Conservation (phyloP, 352 stramenopile genomes). For the Saprolegnia diclina region DNA sequence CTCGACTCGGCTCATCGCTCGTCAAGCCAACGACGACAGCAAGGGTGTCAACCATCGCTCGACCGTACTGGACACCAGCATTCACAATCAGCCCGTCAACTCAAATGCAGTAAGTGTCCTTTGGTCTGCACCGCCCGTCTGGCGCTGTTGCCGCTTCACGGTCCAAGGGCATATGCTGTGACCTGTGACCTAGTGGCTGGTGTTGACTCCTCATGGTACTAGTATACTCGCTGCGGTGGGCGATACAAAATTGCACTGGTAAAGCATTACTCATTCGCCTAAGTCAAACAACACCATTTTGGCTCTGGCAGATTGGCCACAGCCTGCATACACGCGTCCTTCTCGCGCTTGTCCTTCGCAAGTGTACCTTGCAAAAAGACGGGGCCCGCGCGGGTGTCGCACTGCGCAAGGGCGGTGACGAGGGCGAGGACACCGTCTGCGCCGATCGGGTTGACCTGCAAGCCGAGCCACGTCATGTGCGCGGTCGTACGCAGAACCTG, state of each 20-base stretch:
- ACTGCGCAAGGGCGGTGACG: background rate
- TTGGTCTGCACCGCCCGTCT: too few species aligned
- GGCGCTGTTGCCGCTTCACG: too few species aligned
- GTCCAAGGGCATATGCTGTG: too few species aligned
- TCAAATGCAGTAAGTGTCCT: too few species aligned
- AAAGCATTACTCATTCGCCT: background rate
- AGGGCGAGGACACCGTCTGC: background rate
- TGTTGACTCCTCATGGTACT: too few species aligned
- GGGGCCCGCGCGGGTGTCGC: background rate
- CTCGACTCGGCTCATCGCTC: too few species aligned
- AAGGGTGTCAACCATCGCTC: too few species aligned
- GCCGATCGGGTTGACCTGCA: background rate
- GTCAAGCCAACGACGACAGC: too few species aligned
- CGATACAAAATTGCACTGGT: background rate
- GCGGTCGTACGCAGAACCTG: background rate
- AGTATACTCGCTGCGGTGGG: background rate
- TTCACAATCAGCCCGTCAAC: too few species aligned
- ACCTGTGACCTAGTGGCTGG: too few species aligned
- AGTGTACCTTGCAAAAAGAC: background rate
- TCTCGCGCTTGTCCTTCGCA: background rate
- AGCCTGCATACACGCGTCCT: background rate
- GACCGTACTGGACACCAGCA: too few species aligned
- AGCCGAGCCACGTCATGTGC: background rate
- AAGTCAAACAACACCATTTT: background rate
- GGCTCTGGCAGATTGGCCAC: constrained; percentile 2